phyloP scores from a whole-genome alignment of 1,139 yeast genomes.

The Geotrichum phurueaensis region DNA sequence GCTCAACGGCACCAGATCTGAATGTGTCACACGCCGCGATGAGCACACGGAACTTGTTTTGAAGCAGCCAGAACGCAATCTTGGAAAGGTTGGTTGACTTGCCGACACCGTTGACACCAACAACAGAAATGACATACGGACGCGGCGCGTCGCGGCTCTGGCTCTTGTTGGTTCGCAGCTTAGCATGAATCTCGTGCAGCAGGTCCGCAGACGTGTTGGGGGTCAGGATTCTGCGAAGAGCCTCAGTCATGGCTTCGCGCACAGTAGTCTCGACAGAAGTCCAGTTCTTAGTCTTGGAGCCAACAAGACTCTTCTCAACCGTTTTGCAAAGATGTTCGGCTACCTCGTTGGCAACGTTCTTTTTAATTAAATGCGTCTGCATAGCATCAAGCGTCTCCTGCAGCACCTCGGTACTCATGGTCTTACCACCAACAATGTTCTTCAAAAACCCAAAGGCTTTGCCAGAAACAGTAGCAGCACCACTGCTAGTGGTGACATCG shows the following conservation, averaged over 20 bases:
- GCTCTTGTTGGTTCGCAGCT: conserved; percentile 31
- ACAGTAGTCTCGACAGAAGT: conserved; percentile 57
- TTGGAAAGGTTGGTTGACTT: conserved; percentile 93
- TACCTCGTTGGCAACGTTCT: conserved; percentile 51
- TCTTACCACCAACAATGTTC: conserved; percentile 57
- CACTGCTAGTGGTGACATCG: conserved; percentile 24
- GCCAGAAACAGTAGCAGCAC: conserved; percentile 24
- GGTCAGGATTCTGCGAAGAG: conserved; percentile 75
- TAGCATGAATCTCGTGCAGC: conserved; percentile 68
- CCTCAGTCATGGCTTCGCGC: conserved; percentile 62
- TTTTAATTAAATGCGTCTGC: conserved; percentile 45
- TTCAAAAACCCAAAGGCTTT: conserved; percentile 50
- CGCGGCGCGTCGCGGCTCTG: conserved; percentile 26
- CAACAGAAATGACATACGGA: conserved; percentile 93
- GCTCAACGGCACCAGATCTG: conserved; percentile 97
- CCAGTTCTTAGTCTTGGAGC: conserved; percentile 62
- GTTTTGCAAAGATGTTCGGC: conserved; percentile 53
- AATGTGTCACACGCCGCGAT: conserved; percentile 98
- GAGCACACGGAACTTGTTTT: conserved; percentile 77
- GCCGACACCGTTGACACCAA: conserved; percentile 97
- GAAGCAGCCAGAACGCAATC: conserved; percentile 90
- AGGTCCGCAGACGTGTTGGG: conserved; percentile 90
- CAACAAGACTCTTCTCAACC: conserved; percentile 56
- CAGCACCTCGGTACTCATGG: conserved; percentile 44
- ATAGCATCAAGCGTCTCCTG: conserved; percentile 40